A percentile compares a stretch with the other conserved stretches of the same genome.
Conservation (phyloP, 2,329 filamentous ascomycete genomes). For the Cladobotryum mycophilum region DNA sequence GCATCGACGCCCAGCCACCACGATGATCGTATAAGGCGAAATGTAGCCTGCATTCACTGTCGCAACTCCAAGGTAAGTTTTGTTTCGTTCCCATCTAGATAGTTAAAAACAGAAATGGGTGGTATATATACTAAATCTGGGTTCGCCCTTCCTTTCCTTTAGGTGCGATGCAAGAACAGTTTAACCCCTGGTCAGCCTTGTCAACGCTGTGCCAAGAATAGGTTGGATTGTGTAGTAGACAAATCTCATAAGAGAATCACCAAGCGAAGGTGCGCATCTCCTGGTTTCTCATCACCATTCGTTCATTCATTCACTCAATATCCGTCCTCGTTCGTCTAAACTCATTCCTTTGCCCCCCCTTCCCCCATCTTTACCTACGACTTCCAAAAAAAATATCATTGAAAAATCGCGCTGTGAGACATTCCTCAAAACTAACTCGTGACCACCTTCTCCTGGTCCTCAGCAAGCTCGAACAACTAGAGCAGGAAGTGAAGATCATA, state of each 20-base stretch:
- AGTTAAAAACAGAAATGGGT: not conserved
- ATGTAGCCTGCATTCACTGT: slow-evolving; percentile 34
- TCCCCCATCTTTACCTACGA: no score
- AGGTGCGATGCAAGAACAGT: slow-evolving; percentile 40
- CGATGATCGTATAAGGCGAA: slow-evolving; percentile 29
- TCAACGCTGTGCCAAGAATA: slow-evolving; percentile 39
- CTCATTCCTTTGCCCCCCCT: no score
- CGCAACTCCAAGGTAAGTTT: slow-evolving; percentile 36
- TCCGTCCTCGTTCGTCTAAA: not conserved
- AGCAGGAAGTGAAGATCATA: slow-evolving; percentile 48
- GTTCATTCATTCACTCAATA: not conserved
- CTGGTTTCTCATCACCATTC: not conserved
- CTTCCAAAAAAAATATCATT: no score
- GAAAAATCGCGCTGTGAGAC: no score
- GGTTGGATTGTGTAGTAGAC: slow-evolving; percentile 39
- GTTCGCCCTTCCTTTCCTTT: not conserved
- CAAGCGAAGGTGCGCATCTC: slow-evolving; percentile 32
- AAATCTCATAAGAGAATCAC: slow-evolving; percentile 42
- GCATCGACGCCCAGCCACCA: slow-evolving; percentile 17
- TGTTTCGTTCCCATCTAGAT: not conserved
- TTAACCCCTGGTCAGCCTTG: slow-evolving; percentile 34
- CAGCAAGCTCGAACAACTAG: slow-evolving; percentile 50
- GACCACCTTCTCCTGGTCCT: not conserved
- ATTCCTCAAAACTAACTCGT: not conserved
- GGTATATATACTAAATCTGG: not conserved